A percentile compares a stretch with the other conserved stretches of the same genome.
Conservation (phyloP, 257 asterid genomes). For the Rhazya stricta region DNA sequence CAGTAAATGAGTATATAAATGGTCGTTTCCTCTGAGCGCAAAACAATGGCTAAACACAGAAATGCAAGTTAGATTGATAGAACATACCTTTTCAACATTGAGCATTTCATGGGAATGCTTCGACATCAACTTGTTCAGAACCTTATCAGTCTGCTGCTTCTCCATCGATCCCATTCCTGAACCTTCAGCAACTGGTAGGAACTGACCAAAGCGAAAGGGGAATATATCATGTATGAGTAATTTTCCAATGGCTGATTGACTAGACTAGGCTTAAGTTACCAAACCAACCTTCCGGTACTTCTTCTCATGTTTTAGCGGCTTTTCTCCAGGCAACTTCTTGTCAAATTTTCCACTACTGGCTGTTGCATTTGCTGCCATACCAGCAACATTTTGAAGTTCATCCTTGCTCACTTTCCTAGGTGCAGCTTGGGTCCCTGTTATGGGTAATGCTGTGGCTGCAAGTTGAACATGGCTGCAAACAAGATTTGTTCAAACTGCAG, state of each 20-base stretch:
- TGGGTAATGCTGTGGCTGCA: constrained; percentile 84
- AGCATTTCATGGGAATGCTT: constrained; percentile 79
- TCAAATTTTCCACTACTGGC: constrained; percentile 99
- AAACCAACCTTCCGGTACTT: constrained; percentile 79
- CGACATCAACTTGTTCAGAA: constrained; percentile 67
- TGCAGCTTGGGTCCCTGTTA: constrained; percentile 69
- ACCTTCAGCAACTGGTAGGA: constrained; percentile 84
- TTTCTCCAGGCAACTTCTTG: constrained; percentile 88
- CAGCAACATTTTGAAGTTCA: constrained; percentile 86
- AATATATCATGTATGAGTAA: neutral
- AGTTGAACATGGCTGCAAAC: constrained; percentile 81
- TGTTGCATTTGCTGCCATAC: constrained; percentile 87
- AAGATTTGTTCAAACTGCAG: constrained; percentile 15
- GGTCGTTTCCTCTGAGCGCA: neutral
- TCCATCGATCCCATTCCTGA: constrained; percentile 88
- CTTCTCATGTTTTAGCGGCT: constrained; percentile 85
- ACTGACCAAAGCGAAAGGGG: constrained; percentile 38
- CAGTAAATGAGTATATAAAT: neutral
- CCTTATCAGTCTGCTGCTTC: constrained; percentile 76
- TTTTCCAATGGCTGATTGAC: neutral
- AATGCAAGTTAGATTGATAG: neutral
- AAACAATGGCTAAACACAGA: neutral
- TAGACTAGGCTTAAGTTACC: constrained; percentile 11
- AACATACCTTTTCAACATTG: constrained; percentile 74
- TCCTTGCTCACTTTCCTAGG: constrained; percentile 70